Evolutionary conservation across 2,329 filamentous ascomycete genomes (phyloP).

Genomic region (Phialemonium atrogriseum): DNA sequence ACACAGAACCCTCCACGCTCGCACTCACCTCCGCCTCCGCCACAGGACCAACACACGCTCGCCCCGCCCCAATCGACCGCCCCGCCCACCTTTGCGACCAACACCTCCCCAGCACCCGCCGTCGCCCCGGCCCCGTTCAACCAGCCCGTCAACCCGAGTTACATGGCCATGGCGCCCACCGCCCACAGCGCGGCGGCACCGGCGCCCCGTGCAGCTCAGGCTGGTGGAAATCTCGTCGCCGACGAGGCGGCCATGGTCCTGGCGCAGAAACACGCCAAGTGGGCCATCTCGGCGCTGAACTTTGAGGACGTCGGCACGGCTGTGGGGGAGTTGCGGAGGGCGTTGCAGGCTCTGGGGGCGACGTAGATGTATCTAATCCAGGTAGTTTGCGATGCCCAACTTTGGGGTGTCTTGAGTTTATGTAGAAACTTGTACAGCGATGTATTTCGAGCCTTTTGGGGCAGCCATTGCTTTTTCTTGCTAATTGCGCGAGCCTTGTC

Average conservation of each 20-base stretch:
- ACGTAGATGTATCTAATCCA: slow-evolving; percentile 6
- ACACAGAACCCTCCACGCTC: slow-evolving; percentile 20
- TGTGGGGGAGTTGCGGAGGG: slow-evolving; percentile 71
- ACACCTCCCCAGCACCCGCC: slow-evolving; percentile 15
- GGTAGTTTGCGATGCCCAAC: not conserved
- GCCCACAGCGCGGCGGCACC: slow-evolving; percentile 11
- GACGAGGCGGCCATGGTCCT: slow-evolving; percentile 66
- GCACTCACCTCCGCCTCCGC: slow-evolving; percentile 17
- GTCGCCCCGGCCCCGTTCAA: slow-evolving; percentile 18
- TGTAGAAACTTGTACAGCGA: not conserved
- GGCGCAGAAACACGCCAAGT: slow-evolving; percentile 93
- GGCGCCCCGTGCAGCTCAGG: slow-evolving; percentile 9
- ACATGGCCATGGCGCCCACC: slow-evolving; percentile 10
- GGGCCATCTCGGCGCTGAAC: slow-evolving; percentile 92
- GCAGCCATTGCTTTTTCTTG: not conserved
- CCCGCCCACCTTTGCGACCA: slow-evolving; percentile 17
- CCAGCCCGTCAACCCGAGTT: slow-evolving; percentile 12
- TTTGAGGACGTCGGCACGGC: slow-evolving; percentile 94
- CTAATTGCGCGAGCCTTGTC: no score
- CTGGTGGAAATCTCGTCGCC: slow-evolving; percentile 14
- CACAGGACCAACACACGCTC: slow-evolving; percentile 26
- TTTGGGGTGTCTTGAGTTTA: not conserved
- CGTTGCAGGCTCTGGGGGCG: slow-evolving; percentile 63
- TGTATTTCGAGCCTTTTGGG: not conserved
- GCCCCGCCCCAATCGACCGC: slow-evolving; percentile 18